Conservation (phyloP, 2,329 filamentous ascomycete species). For the Fusarium sp. region DNA sequence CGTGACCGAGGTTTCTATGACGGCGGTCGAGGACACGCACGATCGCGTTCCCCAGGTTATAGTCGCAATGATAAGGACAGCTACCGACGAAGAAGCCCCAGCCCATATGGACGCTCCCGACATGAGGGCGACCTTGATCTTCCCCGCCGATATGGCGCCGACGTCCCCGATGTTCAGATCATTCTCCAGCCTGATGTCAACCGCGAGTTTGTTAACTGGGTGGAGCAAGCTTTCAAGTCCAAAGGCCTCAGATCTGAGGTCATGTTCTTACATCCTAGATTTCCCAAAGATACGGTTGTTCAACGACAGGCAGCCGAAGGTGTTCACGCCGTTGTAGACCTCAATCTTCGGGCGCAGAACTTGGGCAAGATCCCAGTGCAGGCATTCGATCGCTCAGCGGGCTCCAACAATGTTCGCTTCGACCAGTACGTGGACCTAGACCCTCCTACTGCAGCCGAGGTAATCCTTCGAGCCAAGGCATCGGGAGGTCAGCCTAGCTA, state of each 20-base stretch:
- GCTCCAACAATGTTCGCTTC: slow-evolving; percentile 83
- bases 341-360: slow-evolving; percentile 78
- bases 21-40: slow-evolving; percentile 65
- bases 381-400: slow-evolving; percentile 85
- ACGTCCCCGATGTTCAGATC: slow-evolving; percentile 92
- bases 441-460: slow-evolving; percentile 82
- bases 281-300: slow-evolving; percentile 84
- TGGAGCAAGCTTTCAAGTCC: slow-evolving; percentile 81
- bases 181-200: slow-evolving; percentile 84
- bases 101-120: slow-evolving; percentile 69
- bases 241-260: slow-evolving; percentile 83
- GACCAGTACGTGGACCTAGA: slow-evolving; percentile 91
- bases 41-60: slow-evolving; percentile 77
- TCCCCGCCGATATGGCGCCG: slow-evolving; percentile 78
- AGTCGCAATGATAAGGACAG: slow-evolving; percentile 62
- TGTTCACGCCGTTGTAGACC: slow-evolving; percentile 85
- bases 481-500: slow-evolving; percentile 51
- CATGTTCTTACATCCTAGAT: slow-evolving; percentile 82
- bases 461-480: slow-evolving; percentile 80
- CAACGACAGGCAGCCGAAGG: slow-evolving; percentile 90
- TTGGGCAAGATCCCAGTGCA: slow-evolving; percentile 84
- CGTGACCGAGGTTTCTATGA: slow-evolving; percentile 63
- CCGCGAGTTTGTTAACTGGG: slow-evolving; percentile 85
- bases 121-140: slow-evolving; percentile 75
- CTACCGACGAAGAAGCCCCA: slow-evolving; percentile 80